Base-by-base conservation (phyloP, 23 red algal species). In the Gracilariopsis chorda region DNA sequence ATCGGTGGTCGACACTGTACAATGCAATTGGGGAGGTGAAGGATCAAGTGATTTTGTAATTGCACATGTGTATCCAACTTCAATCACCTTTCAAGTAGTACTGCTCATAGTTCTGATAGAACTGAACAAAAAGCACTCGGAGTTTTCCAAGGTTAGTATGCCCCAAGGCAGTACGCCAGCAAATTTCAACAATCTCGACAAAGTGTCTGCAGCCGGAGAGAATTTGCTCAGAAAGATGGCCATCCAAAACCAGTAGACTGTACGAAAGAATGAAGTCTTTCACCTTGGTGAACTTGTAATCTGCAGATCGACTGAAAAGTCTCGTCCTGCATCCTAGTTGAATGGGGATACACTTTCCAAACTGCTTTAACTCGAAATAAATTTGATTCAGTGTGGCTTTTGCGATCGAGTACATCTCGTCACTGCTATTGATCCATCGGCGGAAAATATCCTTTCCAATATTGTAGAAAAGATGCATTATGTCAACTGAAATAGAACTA, bases 401-500 rank as follows among this genome's bases (percentile, higher is more conserved):
- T 32, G 36, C n/a, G 5, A 73, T 7, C 7, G 7, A 13, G n/a
- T 39, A 73, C 7, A 16, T 14, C 7, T 39, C 13, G 7, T 47
- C 12, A 4, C 30, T 34, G 41, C 41, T 34, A 47, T 21, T 47
- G 7, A 41, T 7, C 65, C 29, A 36, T 20, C 7, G 7, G 12
- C 65, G 65, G n/a, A 73, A 30, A 20, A 73, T 73, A 47, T 73
- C 65, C 30, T 73, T 73, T 11, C 65, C 7, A 47, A 73, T 73
- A 21, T 73, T 73, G 65, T 73, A 73, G 65, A 73, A 73, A 6
- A 73, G 65, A 47, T 73, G 65, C 6, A 79, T 79, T 16, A 55
- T 53, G 46, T 51, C 74, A 20, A 53, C 23, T 7, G 74, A 45
- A 52, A 79, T 51, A 4, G 37, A 79, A 13, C 3, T n/a, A 55